Percentiles rank a stretch among this genome's conserved stretches.
Evolutionary conservation across 2,329 filamentous ascomycete species (phyloP).

Genomic region (Aquanectria penicillioides): DNA sequence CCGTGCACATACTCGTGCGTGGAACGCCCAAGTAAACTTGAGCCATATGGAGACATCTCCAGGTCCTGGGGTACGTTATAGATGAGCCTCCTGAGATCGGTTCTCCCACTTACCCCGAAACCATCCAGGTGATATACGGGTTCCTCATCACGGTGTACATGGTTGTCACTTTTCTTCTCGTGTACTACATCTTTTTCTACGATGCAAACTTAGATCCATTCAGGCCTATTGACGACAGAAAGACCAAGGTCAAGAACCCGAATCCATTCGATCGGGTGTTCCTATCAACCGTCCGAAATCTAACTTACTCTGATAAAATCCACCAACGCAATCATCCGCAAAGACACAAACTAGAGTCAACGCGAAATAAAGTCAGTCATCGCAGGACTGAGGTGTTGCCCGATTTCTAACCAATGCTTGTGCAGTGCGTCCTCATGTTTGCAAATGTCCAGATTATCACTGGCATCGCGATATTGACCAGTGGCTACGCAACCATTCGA

Average conservation of each 20-base stretch:
- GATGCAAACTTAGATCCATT: neutral
- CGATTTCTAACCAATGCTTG: neutral
- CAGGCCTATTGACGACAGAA: neutral
- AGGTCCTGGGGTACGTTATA: neutral
- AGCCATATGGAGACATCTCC: slow-evolving; percentile 1
- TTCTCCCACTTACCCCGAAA: neutral
- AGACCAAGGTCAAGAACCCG: neutral
- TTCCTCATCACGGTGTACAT: neutral
- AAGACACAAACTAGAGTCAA: neutral
- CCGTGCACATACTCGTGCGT: slow-evolving; percentile 1
- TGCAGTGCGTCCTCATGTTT: slow-evolving; percentile 1
- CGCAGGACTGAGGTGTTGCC: neutral
- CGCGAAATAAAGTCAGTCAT: neutral
- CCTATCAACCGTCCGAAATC: neutral
- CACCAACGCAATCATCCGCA: neutral
- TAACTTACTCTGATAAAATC: neutral
- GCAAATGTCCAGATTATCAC: slow-evolving; percentile 1
- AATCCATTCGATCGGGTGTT: neutral
- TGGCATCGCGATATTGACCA: neutral
- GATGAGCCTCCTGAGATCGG: neutral
- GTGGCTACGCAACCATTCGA: slow-evolving; percentile 8
- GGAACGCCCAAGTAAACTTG: neutral
- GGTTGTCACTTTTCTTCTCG: neutral
- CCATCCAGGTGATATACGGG: neutral
- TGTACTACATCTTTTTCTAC: neutral